phyloP scores from a whole-genome alignment of 805 yeast species.

The Pichia eremophila region DNA sequence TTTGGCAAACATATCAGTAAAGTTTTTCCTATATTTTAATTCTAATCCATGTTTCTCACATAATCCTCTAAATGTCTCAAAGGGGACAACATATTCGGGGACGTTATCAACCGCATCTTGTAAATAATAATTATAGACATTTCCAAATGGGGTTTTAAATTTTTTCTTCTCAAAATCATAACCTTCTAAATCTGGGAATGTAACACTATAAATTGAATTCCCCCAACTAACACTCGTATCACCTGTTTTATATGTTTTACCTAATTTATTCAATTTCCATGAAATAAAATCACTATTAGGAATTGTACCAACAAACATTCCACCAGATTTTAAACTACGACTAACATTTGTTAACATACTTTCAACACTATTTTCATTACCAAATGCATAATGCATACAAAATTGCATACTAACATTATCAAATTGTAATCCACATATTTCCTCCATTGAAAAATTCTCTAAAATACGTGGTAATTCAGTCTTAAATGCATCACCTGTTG shows the following conservation, averaged over 20 bases:
- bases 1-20: conserved; percentile 71
- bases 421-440: conserved; percentile 53
- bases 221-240: conserved; percentile 56
- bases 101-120: conserved; percentile 94
- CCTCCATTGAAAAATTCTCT: conserved; percentile 52
- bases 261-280: conserved; percentile 48
- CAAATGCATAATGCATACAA: conserved; percentile 92
- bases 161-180: conserved; percentile 58
- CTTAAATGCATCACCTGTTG: conserved; percentile 88
- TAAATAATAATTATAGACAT: conserved; percentile 69
- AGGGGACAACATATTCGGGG: conserved; percentile 94
- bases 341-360: conserved; percentile 67
- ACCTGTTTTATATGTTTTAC: not conserved
- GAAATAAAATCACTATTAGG: conserved; percentile 84
- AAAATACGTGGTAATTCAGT: conserved; percentile 59
- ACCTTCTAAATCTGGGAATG: conserved; percentile 46
- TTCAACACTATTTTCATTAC: conserved; percentile 70
- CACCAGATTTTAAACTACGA: conserved; percentile 68
- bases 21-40: conserved; percentile 63
- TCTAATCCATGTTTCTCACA: conserved; percentile 79
- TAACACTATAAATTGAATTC: conserved; percentile 71
- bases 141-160: conserved; percentile 72
- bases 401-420: conserved; percentile 88
- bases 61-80: conserved; percentile 72
- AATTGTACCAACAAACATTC: conserved; percentile 85